Evolutionary conservation across 208 protist genomes (phyloP), one percentile per base, ranked within the genome.

Genomic region (Trypanosoma boissoni): DNA sequence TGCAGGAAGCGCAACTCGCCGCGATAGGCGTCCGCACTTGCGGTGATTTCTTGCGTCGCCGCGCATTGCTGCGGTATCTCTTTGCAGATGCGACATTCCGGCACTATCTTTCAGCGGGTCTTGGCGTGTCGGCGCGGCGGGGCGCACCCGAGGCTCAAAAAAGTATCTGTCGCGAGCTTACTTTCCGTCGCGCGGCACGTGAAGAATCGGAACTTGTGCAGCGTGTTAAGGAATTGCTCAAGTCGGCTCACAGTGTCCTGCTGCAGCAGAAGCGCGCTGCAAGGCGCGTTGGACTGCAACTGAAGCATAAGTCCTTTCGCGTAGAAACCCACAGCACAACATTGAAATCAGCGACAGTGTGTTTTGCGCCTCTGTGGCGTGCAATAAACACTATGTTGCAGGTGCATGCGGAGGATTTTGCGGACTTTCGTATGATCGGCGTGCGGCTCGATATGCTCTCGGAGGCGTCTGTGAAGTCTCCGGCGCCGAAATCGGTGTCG

Each of bases 261-360:
- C 75, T 94, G 9, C 74, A 72, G 3, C 74, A 88, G 56, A 49
- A 75, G 18, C 44, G 81, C 16, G 53, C 70, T 36, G 76, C 88
- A 14, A 52, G 58, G 29, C 69, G 70, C 42, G 71, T 95, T 50
- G 52, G 58, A 7, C 62, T 95, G 32, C 80, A 82, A 5, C 53
- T 92, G 8, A 92, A 92, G 62, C 80, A 76, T 55, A 69, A 78
- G 51, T 82, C 78, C 26, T 95, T 80, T 61, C 82, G 91, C 53
- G 72, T 69, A n/a, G 61, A 78, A 51, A 76, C 86, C 68, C 83
- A 78, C 57, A 90, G 77, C 64, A 28, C 78, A 5, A 58, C 68
- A 24, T 64, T 94, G 28, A 67, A 74, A 4, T 50, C 39, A 39
- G 67, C 78, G 29, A 90, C 83, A 7, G 87, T 90, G 60, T 83